Conservation (phyloP, 345 rosid genomes). For the Euphorbia tirucalli region DNA sequence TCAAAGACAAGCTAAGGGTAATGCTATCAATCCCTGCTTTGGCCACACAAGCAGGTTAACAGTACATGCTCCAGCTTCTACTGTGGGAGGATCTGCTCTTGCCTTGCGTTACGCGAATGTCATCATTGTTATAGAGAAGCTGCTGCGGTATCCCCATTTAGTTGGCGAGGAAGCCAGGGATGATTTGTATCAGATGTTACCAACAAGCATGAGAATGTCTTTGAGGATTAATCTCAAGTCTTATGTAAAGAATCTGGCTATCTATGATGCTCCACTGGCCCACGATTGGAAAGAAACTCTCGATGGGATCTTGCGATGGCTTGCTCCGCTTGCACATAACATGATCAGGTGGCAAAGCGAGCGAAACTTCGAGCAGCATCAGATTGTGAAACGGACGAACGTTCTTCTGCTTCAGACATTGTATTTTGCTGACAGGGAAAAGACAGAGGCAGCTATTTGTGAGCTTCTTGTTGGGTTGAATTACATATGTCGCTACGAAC, state of each 20-base stretch:
- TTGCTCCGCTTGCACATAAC: slow-evolving; percentile 90
- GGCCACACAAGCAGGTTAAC: slow-evolving; percentile 57
- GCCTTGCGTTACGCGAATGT: slow-evolving; percentile 90
- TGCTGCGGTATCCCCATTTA: slow-evolving; percentile 82
- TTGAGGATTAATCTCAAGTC: slow-evolving; percentile 66
- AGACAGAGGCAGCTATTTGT: slow-evolving; percentile 71
- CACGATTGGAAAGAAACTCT: slow-evolving; percentile 92
- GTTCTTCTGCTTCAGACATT: slow-evolving; percentile 84
- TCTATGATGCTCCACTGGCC: slow-evolving; percentile 90
- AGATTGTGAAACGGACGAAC: slow-evolving; percentile 70
- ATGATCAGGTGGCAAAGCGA: slow-evolving; percentile 96
- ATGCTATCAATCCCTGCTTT: slow-evolving; percentile 31
- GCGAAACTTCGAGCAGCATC: slow-evolving; percentile 90
- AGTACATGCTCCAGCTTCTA: slow-evolving; percentile 54
- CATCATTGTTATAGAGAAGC: slow-evolving; percentile 82
- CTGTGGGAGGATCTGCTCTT: slow-evolving; percentile 87
- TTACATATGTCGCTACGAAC: slow-evolving; percentile 90
- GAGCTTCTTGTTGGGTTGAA: slow-evolving; percentile 89
- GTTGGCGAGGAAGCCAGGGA: slow-evolving; percentile 96
- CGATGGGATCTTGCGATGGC: slow-evolving; percentile 73
- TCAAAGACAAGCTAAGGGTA: slow-evolving; percentile 25
- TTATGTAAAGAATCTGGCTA: slow-evolving; percentile 73
- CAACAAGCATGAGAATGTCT: slow-evolving; percentile 65
- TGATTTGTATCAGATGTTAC: slow-evolving; percentile 92
- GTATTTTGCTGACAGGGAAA: slow-evolving; percentile 86